A percentile compares a stretch with the other conserved stretches of the same genome.
Evolutionary conservation across 805 yeast genomes (phyloP).

Genomic region (Ogataea nonfermentans): DNA sequence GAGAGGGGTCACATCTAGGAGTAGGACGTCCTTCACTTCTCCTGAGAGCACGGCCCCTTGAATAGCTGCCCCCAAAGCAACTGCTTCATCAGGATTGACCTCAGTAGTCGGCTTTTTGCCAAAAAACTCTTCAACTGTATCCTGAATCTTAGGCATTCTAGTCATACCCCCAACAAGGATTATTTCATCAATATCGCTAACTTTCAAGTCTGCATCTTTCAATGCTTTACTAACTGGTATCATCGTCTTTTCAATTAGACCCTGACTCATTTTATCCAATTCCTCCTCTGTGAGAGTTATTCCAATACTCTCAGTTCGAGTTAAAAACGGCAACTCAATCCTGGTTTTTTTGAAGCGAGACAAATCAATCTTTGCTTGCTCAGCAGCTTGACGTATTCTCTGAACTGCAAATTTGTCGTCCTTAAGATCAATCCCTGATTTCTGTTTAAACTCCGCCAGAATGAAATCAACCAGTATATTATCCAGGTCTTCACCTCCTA

Average conservation of each 20-base stretch:
- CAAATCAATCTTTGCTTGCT: conserved; percentile 85
- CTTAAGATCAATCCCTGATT: conserved; percentile 58
- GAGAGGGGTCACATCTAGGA: conserved; percentile 85
- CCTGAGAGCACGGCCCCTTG: conserved; percentile 97
- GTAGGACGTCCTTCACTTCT: conserved; percentile 87
- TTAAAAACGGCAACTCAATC: conserved; percentile 80
- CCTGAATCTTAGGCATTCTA: conserved; percentile 85
- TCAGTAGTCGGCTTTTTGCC: conserved; percentile 84
- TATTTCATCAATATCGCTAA: conserved; percentile 72
- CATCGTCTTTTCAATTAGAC: conserved; percentile 67
- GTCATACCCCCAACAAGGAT: conserved; percentile 91
- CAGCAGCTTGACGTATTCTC: conserved; percentile 85
- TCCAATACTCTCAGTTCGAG: conserved; percentile 45
- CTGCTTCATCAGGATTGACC: conserved; percentile 94
- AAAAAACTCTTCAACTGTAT: conserved; percentile 72
- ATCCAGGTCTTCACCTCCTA: conserved; percentile 90
- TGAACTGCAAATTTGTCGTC: conserved; percentile 76
- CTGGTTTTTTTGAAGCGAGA: conserved; percentile 71
- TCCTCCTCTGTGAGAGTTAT: conserved; percentile 48
- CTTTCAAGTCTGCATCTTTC: conserved; percentile 70
- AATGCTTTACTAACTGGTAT: conserved; percentile 79
- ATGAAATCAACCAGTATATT: conserved; percentile 78
- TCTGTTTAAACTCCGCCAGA: conserved; percentile 74
- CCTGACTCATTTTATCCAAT: conserved; percentile 47
- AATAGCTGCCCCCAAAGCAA: conserved; percentile 95